Conservation (phyloP, 768 basidiomycete genomes). For the Calocera viscosa region DNA sequence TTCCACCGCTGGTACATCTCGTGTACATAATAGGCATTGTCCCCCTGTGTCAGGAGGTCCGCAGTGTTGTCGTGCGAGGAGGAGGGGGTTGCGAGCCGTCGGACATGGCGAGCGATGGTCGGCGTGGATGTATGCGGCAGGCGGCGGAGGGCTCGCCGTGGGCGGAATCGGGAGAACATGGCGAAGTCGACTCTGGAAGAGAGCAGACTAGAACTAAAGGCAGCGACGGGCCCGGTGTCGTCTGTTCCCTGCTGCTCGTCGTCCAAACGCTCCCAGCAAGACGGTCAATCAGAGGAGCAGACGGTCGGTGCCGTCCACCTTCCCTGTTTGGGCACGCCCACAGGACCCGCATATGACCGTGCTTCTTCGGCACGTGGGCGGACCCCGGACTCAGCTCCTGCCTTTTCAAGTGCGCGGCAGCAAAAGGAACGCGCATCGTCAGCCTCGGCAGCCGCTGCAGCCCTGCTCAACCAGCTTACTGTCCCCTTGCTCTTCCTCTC, state of each 20-base stretch:
- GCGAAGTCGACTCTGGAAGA: neutral
- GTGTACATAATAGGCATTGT: slow-evolving; percentile 85
- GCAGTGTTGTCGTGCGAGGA: neutral
- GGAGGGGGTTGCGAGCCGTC: neutral
- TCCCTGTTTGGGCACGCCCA: neutral
- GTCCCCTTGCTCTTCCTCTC: neutral
- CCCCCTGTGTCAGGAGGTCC: slow-evolving; percentile 71
- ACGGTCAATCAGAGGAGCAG: too few relatives aligned
- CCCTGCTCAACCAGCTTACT: slow-evolving; percentile 9
- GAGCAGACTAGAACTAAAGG: neutral
- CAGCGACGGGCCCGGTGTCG: neutral
- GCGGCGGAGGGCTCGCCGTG: neutral
- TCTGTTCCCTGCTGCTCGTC: neutral
- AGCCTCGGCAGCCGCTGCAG: slow-evolving; percentile 28
- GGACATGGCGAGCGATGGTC: neutral
- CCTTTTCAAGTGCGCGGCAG: slow-evolving; percentile 9
- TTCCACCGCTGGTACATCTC: slow-evolving; percentile 93
- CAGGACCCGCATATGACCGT: neutral
- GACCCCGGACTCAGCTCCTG: neutral
- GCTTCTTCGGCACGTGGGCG: neutral
- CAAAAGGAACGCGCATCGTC: slow-evolving; percentile 24
- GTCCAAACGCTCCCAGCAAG: neutral
- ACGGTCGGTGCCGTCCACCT: too few relatives aligned
- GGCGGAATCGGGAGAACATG: neutral
- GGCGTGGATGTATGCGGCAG: neutral